These are phyloP conservation scores for Penicillium palitans DNA, from an alignment of 2,329 filamentous ascomycete genomes.

Conservation along the genomic window DNA sequence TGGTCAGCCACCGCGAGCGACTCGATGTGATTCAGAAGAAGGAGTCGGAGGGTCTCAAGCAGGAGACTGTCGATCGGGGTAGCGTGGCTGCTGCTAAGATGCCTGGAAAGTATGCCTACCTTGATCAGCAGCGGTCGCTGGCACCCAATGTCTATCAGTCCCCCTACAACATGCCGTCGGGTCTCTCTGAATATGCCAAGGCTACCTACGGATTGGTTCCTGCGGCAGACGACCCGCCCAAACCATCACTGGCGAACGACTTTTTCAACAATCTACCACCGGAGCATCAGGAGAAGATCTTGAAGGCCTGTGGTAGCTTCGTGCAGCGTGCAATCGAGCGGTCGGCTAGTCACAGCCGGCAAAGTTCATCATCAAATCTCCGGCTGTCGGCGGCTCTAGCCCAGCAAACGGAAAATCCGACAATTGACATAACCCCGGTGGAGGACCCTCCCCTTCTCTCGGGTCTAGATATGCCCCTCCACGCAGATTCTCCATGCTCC, in stretches of 20 bases:
- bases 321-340: conserved; percentile 43
- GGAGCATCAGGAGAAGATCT: conserved; percentile 45
- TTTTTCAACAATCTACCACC: conserved; percentile 43
- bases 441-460: conserved; percentile 39
- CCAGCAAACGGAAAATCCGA: conserved; percentile 42
- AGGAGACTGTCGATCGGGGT: conserved; percentile 35
- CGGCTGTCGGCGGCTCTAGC: conserved; percentile 42
- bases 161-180: conserved; percentile 46
- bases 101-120: conserved; percentile 42
- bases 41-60: conserved; percentile 37
- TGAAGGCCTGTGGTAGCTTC: conserved; percentile 45
- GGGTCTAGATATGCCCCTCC: conserved; percentile 40
- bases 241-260: conserved; percentile 44
- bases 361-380: conserved; percentile 40
- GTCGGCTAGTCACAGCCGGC: conserved; percentile 39
- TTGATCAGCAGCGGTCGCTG: conserved; percentile 42
- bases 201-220: conserved; percentile 40
- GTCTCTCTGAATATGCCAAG: conserved; percentile 45
- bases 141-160: conserved; percentile 44
- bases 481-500: conserved; percentile 46
- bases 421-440: conserved; percentile 45
- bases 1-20: conserved; percentile 42
- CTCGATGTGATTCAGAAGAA: conserved; percentile 43
- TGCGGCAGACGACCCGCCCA: conserved; percentile 36
- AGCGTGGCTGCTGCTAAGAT: conserved; percentile 34